A percentile compares a stretch with the other conserved stretches of the same genome.
Evolutionary conservation across 345 rosid species (phyloP).

Genomic region (Eucalyptus camaldulensis): DNA sequence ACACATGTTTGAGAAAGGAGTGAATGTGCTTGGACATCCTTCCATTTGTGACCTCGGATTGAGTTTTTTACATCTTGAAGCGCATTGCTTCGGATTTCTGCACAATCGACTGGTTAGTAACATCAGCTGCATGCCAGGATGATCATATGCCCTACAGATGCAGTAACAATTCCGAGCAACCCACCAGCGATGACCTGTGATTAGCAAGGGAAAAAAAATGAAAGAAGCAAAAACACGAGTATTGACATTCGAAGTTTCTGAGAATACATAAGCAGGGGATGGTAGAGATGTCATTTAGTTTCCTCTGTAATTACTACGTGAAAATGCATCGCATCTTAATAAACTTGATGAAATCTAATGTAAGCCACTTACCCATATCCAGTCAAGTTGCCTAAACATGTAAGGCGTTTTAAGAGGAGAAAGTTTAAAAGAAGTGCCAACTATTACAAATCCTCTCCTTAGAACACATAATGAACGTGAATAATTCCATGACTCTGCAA

Average conservation of each 20-base stretch:
- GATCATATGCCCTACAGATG: conserved; percentile 43
- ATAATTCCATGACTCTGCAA: not conserved
- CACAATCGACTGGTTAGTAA: not conserved
- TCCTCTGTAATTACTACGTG: not conserved
- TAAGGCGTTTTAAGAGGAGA: not conserved
- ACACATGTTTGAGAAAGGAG: not conserved
- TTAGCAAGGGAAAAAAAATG: not conserved
- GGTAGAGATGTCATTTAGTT: not conserved
- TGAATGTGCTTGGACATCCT: not conserved
- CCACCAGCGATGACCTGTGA: conserved; percentile 74
- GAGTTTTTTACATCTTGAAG: not conserved
- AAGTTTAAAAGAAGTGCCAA: not conserved
- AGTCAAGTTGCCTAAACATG: not conserved
- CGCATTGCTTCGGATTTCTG: not conserved
- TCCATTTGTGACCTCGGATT: not conserved
- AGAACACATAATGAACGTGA: not conserved
- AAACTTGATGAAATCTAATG: not conserved
- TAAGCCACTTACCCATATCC: not conserved
- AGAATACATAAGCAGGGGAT: not conserved
- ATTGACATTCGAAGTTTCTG: not conserved
- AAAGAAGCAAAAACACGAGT: not conserved
- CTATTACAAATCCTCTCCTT: not conserved
- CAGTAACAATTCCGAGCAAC: conserved; percentile 53
- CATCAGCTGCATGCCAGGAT: conserved; percentile 5
- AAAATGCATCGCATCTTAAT: not conserved